Evolutionary conservation across 192 early-diverging fungal species (phyloP).

Genomic region (Coemansia sp.): DNA sequence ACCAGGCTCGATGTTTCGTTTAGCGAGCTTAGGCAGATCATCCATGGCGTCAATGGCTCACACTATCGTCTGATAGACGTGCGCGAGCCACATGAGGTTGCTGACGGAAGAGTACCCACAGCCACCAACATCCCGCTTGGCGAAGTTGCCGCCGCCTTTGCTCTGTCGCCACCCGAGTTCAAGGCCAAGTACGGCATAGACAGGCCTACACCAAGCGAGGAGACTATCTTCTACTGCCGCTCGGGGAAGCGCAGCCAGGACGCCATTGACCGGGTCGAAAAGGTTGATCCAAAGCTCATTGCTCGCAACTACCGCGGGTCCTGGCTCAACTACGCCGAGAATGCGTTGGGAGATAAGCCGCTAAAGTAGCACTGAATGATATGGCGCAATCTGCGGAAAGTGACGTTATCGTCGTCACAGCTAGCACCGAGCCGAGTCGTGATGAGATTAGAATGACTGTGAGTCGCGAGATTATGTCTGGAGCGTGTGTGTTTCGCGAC

Average conservation of each 20-base stretch:
- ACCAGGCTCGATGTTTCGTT: conserved; percentile 49
- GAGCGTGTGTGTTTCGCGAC: neutral
- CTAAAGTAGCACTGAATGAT: conserved; percentile 13
- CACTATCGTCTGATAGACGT: conserved; percentile 65
- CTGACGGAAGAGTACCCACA: conserved; percentile 63
- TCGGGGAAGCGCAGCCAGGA: conserved; percentile 64
- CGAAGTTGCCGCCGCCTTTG: conserved; percentile 54
- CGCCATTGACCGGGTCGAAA: conserved; percentile 58
- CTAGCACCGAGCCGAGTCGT: conserved; percentile 12
- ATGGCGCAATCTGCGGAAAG: conserved; percentile 1
- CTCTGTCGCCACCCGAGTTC: conserved; percentile 39
- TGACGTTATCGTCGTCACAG: conserved; percentile 27
- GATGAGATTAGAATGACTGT: neutral
- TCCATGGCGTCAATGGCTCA: conserved; percentile 35
- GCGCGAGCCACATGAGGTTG: conserved; percentile 62
- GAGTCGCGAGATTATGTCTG: neutral
- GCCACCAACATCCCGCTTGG: conserved; percentile 67
- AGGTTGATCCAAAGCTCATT: conserved; percentile 44
- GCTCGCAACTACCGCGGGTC: conserved; percentile 53
- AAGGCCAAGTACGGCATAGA: conserved; percentile 59
- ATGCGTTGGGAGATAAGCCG: conserved; percentile 33
- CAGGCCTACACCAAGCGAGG: conserved; percentile 55
- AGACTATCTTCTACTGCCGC: conserved; percentile 69
- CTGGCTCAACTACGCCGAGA: conserved; percentile 49
- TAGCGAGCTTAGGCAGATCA: conserved; percentile 41